Evolutionary conservation across 192 early-diverging fungal species (phyloP).

Genomic region (Rhizophagus prolifer): DNA sequence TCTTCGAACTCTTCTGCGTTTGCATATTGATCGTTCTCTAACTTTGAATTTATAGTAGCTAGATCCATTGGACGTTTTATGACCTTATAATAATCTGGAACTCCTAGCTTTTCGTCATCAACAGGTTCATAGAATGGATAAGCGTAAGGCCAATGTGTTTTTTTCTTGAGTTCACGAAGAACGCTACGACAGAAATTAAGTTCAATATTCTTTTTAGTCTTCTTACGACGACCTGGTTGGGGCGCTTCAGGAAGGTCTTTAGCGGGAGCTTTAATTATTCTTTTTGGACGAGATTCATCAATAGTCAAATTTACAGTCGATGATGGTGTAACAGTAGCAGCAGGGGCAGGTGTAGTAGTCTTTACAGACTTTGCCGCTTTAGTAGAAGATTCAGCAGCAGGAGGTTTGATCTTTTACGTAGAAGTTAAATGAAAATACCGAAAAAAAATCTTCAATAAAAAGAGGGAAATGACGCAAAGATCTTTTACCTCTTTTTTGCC

Average conservation of each 20-base stretch:
- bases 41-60: slow-evolving; percentile 61
- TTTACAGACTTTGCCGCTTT: slow-evolving; percentile 12
- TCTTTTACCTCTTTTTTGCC: slow-evolving; percentile 47
- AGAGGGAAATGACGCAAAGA: neutral
- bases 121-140: slow-evolving; percentile 84
- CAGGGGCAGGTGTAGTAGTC: neutral
- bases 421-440: neutral
- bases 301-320: neutral
- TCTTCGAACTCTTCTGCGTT: slow-evolving; percentile 58
- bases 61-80: slow-evolving; percentile 83
- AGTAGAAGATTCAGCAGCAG: neutral
- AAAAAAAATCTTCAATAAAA: neutral
- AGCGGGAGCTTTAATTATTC: slow-evolving; percentile 2
- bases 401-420: neutral
- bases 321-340: neutral
- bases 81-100: slow-evolving; percentile 84
- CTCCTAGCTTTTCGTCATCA: slow-evolving; percentile 76
- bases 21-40: slow-evolving; percentile 61
- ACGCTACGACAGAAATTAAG: slow-evolving; percentile 63
- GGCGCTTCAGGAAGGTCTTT: slow-evolving; percentile 48
- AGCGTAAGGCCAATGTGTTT: slow-evolving; percentile 63
- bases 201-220: slow-evolving; percentile 54
- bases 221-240: slow-evolving; percentile 25
- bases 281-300: neutral
- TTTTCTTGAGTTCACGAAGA: slow-evolving; percentile 67